Evolutionary conservation across 2,329 filamentous ascomycete species (phyloP).

Genomic region (Aspergillus sp.): DNA sequence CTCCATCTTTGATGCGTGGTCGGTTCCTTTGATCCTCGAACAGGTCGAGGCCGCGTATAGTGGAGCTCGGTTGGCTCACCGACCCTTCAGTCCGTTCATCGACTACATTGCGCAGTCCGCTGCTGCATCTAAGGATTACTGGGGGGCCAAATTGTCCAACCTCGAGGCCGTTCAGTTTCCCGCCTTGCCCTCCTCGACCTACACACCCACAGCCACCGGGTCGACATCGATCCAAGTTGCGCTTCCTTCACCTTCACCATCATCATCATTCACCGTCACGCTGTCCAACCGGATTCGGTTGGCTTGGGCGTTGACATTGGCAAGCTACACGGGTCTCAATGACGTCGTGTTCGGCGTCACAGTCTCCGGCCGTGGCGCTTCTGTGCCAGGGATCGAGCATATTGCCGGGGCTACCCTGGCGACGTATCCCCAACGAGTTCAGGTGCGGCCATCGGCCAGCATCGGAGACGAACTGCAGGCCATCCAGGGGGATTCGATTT

Average conservation of each 20-base stretch:
- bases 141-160: neutral
- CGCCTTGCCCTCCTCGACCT: neutral
- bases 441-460: constrained; percentile 38
- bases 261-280: neutral
- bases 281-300: constrained; percentile 26
- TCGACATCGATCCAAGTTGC: too few relatives aligned
- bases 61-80: neutral
- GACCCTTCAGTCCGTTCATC: constrained; percentile 11
- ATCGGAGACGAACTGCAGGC: neutral
- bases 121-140: neutral
- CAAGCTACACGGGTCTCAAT: constrained; percentile 25
- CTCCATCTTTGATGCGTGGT: constrained; percentile 34
- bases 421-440: constrained; percentile 31
- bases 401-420: constrained; percentile 35
- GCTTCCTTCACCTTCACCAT: neutral
- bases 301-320: constrained; percentile 30
- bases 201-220: neutral
- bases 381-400: constrained; percentile 29
- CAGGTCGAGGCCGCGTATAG: constrained; percentile 6
- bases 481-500: constrained; percentile 35
- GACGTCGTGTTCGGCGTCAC: constrained; percentile 35
- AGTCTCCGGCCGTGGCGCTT: constrained; percentile 30
- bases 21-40: constrained; percentile 8
- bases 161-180: neutral
- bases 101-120: constrained; percentile 7